phyloP scores from a whole-genome alignment of 192 early-diverging fungal genomes.

The Coemansia aciculifera region DNA sequence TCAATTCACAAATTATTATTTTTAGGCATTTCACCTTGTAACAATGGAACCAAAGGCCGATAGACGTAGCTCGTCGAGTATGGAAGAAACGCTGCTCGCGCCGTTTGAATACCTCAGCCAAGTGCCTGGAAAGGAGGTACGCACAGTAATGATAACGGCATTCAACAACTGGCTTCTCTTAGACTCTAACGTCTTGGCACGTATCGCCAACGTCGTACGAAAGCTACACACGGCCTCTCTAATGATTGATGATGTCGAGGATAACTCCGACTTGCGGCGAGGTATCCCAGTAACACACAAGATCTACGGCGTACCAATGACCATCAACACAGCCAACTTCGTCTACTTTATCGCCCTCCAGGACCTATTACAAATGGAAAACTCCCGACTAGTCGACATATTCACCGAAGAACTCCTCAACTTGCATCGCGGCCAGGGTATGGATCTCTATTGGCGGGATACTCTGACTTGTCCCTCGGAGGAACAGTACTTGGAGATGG shows the following conservation, averaged over 20 bases:
- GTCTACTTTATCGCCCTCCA: conserved; percentile 93
- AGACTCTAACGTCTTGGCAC: conserved; percentile 61
- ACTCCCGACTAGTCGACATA: conserved; percentile 72
- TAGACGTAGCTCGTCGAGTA: conserved; percentile 19
- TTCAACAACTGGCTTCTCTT: conserved; percentile 90
- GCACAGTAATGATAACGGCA: conserved; percentile 86
- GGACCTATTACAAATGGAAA: conserved; percentile 65
- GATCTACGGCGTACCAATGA: conserved; percentile 88
- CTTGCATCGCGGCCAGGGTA: conserved; percentile 94
- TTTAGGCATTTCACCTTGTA: background rate
- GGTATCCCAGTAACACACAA: conserved; percentile 94
- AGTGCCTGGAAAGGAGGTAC: conserved; percentile 91
- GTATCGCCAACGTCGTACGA: conserved; percentile 81
- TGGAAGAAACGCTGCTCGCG: conserved; percentile 75
- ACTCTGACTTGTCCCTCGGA: conserved; percentile 87
- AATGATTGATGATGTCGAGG: conserved; percentile 96
- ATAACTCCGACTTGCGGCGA: conserved; percentile 83
- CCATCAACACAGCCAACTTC: conserved; percentile 97
- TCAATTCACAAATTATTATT: background rate
- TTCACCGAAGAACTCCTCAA: conserved; percentile 92
- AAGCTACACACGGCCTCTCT: conserved; percentile 96
- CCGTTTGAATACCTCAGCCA: conserved; percentile 86
- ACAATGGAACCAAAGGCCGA: conserved; percentile 12
- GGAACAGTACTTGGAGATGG: conserved; percentile 92
- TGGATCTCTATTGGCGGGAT: conserved; percentile 97